Evolutionary conservation across 2,329 filamentous ascomycete genomes (phyloP).

Genomic region (Juglanconis sp.): DNA sequence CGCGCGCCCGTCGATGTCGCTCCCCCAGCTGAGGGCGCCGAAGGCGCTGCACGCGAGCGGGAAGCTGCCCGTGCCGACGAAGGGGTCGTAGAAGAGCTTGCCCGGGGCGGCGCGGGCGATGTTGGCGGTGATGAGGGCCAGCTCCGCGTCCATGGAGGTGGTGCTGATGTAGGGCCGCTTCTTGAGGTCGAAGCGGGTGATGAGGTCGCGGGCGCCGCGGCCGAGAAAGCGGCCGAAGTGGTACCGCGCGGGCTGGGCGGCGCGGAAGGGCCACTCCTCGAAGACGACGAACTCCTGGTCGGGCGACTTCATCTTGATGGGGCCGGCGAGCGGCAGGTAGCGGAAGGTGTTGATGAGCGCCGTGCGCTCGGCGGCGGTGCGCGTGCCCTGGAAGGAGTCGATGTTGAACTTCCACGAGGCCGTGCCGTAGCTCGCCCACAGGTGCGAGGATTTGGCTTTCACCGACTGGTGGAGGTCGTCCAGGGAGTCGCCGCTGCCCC

Average conservation of each 20-base stretch:
- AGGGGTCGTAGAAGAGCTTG: slow-evolving; percentile 89
- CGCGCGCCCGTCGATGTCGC: slow-evolving; percentile 89
- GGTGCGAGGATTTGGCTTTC: slow-evolving; percentile 51
- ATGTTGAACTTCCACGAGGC: slow-evolving; percentile 79
- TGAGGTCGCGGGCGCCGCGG: slow-evolving; percentile 62
- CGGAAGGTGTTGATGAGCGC: slow-evolving; percentile 77
- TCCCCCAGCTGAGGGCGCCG: slow-evolving; percentile 78
- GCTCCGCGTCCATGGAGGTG: slow-evolving; percentile 94
- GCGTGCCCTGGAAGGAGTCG: slow-evolving; percentile 77
- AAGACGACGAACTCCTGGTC: slow-evolving; percentile 76
- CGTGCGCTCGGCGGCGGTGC: slow-evolving; percentile 60
- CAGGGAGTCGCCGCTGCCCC: slow-evolving; percentile 71
- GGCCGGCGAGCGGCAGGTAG: slow-evolving; percentile 75
- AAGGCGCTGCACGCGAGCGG: slow-evolving; percentile 87
- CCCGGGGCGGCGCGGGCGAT: slow-evolving; percentile 79
- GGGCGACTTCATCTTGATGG: slow-evolving; percentile 71
- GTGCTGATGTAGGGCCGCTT: slow-evolving; percentile 92
- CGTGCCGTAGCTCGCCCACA: slow-evolving; percentile 64
- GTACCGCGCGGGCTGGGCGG: slow-evolving; percentile 56
- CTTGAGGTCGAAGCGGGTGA: slow-evolving; percentile 81
- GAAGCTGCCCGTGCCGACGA: slow-evolving; percentile 93
- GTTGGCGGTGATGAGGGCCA: slow-evolving; percentile 88
- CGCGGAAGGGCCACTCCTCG: slow-evolving; percentile 70
- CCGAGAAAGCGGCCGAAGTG: slow-evolving; percentile 73
- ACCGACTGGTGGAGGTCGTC: slow-evolving; percentile 66